These are phyloP conservation scores for Lactarius evosmus DNA, from an alignment of 768 basidiomycete species.

Conservation along the genomic window DNA sequence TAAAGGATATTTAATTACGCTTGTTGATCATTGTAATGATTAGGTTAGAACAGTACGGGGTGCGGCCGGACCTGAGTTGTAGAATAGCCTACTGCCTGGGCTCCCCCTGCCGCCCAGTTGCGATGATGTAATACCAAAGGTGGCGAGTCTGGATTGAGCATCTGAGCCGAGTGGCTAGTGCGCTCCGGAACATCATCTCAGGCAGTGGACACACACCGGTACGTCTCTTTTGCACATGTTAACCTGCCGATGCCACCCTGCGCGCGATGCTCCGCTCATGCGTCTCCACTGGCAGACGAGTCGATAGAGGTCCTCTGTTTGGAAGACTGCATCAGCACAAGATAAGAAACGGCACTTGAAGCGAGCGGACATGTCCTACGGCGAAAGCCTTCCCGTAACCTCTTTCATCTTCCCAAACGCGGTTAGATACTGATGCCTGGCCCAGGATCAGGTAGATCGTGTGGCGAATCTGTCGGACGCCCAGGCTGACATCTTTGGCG, in stretches of 20 bases:
- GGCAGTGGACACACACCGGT: not conserved
- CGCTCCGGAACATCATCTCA: not conserved
- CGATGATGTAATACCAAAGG: constrained; percentile 11
- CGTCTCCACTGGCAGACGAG: not conserved
- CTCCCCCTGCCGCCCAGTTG: not conserved
- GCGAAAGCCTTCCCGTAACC: constrained; percentile 28
- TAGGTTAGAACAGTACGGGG: not conserved
- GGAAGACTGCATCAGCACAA: constrained; percentile 4
- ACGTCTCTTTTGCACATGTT: constrained; percentile 10
- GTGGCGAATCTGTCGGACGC: constrained; percentile 30
- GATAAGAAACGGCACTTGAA: constrained; percentile 7
- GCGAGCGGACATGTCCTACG: constrained; percentile 23
- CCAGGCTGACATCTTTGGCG: constrained; percentile 23
- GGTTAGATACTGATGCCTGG: not conserved
- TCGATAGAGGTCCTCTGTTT: constrained; percentile 1
- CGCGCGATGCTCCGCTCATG: constrained; percentile 17
- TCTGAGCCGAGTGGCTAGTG: not conserved
- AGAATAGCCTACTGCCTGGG: no score
- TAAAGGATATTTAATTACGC: not conserved
- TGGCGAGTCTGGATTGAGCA: not conserved
- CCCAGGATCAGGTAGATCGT: constrained; percentile 27
- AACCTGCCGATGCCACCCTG: not conserved
- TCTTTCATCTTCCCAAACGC: constrained; percentile 7
- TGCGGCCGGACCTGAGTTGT: not conserved
- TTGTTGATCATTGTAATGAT: not conserved